phyloP scores from a whole-genome alignment of 2,329 filamentous ascomycete genomes.

The Sclerotinia subarctica region DNA sequence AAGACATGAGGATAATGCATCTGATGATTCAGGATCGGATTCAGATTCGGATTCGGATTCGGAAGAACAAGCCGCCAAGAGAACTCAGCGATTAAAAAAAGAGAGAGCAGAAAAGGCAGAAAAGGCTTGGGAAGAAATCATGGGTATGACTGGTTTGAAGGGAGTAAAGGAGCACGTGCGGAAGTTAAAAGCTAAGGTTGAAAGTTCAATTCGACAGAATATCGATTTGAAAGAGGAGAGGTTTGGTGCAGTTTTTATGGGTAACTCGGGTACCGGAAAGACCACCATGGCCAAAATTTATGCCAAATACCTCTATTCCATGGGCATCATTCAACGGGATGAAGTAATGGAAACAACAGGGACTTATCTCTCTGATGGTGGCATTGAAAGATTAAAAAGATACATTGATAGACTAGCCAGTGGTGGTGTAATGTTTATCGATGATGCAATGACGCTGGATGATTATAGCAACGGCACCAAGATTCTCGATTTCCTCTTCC shows the following conservation, averaged over 20 bases:
- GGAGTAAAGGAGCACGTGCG: constrained; percentile 52
- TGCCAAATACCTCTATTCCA: constrained; percentile 57
- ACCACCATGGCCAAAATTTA: constrained; percentile 72
- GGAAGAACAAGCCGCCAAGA: neutral
- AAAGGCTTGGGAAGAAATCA: constrained; percentile 46
- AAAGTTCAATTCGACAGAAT: constrained; percentile 46
- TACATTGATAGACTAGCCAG: constrained; percentile 55
- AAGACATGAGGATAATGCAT: neutral
- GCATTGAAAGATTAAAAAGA: constrained; percentile 54
- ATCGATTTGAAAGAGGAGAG: constrained; percentile 46
- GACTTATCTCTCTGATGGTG: constrained; percentile 59
- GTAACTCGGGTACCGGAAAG: constrained; percentile 57
- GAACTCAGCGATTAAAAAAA: neutral
- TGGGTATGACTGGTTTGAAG: constrained; percentile 54
- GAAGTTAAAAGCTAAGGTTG: constrained; percentile 49
- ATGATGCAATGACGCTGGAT: constrained; percentile 47
- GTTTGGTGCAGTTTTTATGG: constrained; percentile 49
- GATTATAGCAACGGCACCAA: constrained; percentile 13
- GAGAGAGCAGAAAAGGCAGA: constrained; percentile 43
- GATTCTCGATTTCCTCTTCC: constrained; percentile 66
- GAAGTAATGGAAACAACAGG: constrained; percentile 64
- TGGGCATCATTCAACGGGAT: constrained; percentile 58
- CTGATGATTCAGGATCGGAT: neutral
- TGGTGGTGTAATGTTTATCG: constrained; percentile 72
- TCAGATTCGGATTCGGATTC: neutral